These are phyloP conservation scores for Yamadazyma songkhlaensis DNA, from an alignment of 1,139 yeast genomes.

Conservation along the genomic window DNA sequence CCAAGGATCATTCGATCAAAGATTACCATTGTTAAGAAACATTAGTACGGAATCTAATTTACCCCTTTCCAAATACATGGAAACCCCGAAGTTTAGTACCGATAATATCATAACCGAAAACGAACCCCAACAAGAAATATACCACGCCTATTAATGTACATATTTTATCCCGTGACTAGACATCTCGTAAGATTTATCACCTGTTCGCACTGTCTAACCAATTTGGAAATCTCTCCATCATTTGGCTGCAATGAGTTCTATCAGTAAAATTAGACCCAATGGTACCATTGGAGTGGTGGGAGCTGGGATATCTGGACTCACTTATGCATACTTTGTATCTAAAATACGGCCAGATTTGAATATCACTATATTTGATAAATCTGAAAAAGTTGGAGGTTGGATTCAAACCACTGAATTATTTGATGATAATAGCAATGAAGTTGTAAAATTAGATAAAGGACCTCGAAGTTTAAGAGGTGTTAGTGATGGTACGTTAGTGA, in stretches of 20 bases:
- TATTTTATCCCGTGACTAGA: background rate
- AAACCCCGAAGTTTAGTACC: conserved; percentile 12
- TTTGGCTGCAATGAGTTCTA: conserved; percentile 2
- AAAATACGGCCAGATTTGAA: conserved; percentile 69
- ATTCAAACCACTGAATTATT: conserved; percentile 47
- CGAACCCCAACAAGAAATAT: conserved; percentile 17
- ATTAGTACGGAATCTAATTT: conserved; percentile 23
- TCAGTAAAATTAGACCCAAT: conserved; percentile 13
- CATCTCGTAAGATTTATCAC: background rate
- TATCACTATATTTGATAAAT: conserved; percentile 60
- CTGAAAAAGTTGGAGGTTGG: conserved; percentile 72
- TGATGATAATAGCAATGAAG: background rate
- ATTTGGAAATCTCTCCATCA: background rate
- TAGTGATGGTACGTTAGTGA: conserved; percentile 61
- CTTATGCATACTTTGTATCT: conserved; percentile 71
- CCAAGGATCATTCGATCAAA: conserved; percentile 27
- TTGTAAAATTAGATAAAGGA: conserved; percentile 55
- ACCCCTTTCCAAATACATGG: conserved; percentile 11
- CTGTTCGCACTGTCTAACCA: background rate
- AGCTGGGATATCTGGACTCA: conserved; percentile 83
- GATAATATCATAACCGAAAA: conserved; percentile 18
- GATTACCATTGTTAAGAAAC: conserved; percentile 30
- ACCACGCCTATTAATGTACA: conserved; percentile 15
- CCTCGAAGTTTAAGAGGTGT: conserved; percentile 73
- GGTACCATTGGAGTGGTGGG: conserved; percentile 71